These are phyloP conservation scores for Cladophialophora yegresii DNA, from an alignment of 2,329 filamentous ascomycete genomes.

Conservation along the genomic window DNA sequence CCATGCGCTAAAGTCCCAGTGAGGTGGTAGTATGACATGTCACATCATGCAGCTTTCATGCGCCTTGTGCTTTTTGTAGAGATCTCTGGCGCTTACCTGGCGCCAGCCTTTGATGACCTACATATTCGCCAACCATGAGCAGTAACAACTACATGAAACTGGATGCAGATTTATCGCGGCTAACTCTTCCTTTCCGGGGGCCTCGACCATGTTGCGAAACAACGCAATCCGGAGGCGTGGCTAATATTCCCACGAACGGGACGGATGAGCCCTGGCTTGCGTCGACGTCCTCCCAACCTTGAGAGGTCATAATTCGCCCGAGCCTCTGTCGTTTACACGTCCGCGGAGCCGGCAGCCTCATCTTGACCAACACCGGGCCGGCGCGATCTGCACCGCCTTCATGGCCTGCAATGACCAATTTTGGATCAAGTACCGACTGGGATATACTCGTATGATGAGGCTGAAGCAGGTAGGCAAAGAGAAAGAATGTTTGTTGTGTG, in stretches of 20 bases:
- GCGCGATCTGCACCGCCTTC: no score
- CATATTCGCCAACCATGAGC: conserved; percentile 4
- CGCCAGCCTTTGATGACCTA: neutral
- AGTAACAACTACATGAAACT: neutral
- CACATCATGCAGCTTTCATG: neutral
- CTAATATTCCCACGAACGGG: neutral
- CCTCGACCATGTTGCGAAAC: neutral
- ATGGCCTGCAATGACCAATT: no score
- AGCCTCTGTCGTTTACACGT: neutral
- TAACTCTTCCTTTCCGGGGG: neutral
- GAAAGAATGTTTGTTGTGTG: no score
- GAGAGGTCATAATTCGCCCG: neutral
- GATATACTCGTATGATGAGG: no score
- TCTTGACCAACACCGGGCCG: no score
- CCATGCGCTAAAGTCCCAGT: neutral
- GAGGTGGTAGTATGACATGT: neutral
- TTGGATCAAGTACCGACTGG: no score
- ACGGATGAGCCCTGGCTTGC: neutral
- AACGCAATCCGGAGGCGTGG: neutral
- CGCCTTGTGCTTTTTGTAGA: conserved; percentile 4
- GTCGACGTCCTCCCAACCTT: neutral
- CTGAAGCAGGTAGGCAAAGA: no score
- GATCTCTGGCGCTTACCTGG: neutral
- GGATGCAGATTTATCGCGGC: neutral
- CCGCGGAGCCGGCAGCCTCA: neutral